A percentile compares a stretch with the other conserved stretches of the same genome.
phyloP scores from a whole-genome alignment of 2,329 filamentous ascomycete genomes.

The Sclerotinia nivalis region DNA sequence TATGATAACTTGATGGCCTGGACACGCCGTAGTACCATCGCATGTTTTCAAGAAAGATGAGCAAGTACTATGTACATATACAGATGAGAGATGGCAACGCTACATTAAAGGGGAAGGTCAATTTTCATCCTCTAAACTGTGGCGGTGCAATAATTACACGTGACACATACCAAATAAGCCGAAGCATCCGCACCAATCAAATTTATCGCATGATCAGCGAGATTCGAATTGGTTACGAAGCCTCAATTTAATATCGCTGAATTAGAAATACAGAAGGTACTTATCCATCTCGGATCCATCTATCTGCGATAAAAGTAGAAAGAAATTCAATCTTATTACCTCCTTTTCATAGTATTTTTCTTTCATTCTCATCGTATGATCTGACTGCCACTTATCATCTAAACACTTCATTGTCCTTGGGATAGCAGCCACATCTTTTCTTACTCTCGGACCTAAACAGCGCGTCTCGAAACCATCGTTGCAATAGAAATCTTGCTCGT shows the following conservation, averaged over 20 bases:
- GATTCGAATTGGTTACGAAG: constrained; percentile 21
- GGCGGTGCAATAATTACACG: background rate
- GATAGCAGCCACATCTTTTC: constrained; percentile 6
- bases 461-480: constrained; percentile 17
- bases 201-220: constrained; percentile 13
- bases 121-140: background rate
- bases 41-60: background rate
- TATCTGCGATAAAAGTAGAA: background rate
- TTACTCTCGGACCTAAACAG: constrained; percentile 8
- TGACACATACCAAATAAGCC: background rate
- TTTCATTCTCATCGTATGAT: constrained; percentile 9
- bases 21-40: no score
- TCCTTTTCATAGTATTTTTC: constrained; percentile 9
- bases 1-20: no score
- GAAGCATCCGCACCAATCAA: constrained; percentile 14
- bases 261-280: background rate
- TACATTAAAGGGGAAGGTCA: background rate
- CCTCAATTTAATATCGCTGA: constrained; percentile 22
- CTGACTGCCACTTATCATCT: constrained; percentile 13
- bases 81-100: background rate
- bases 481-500: constrained; percentile 2
- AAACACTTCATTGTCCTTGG: constrained; percentile 15
- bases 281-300: background rate
- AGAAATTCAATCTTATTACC: background rate
- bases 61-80: background rate